phyloP scores from a whole-genome alignment of 2,329 filamentous ascomycete species.

The Colletotrichum filicis region DNA sequence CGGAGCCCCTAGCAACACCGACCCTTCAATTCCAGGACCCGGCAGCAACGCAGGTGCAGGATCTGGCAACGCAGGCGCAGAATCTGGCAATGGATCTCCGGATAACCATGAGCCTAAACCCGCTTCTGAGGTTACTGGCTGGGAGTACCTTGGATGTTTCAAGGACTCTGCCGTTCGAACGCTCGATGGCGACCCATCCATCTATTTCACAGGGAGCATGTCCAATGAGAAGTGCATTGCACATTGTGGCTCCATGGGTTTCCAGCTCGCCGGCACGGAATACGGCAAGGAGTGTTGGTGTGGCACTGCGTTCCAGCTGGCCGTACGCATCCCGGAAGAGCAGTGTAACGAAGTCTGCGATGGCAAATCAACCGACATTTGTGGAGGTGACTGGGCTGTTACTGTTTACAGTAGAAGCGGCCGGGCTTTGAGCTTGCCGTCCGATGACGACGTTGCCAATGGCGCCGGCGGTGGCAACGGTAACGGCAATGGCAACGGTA shows the following conservation, averaged over 20 bases:
- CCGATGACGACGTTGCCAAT: constrained; percentile 9
- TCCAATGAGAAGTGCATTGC: constrained; percentile 60
- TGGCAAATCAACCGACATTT: constrained; percentile 26
- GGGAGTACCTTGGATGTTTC: constrained; percentile 46
- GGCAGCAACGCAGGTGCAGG: background rate
- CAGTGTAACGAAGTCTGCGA: constrained; percentile 31
- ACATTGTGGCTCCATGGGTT: constrained; percentile 55
- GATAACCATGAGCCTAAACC: background rate
- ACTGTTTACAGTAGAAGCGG: constrained; percentile 35
- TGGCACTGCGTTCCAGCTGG: constrained; percentile 41
- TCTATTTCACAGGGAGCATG: constrained; percentile 50
- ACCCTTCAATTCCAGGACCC: background rate
- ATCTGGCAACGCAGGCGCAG: background rate
- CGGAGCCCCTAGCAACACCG: background rate
- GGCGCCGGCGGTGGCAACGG: background rate
- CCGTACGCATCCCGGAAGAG: constrained; percentile 24
- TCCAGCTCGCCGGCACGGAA: constrained; percentile 60
- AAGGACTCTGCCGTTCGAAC: constrained; percentile 39
- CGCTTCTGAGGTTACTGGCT: constrained; percentile 32
- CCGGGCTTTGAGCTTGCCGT: constrained; percentile 17
- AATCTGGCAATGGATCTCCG: background rate
- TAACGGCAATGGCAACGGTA: background rate
- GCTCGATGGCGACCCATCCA: constrained; percentile 38
- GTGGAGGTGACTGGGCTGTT: constrained; percentile 34
- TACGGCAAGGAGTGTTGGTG: constrained; percentile 65